phyloP scores from a whole-genome alignment of 2,329 filamentous ascomycete species.

The Periglandula ipomoeae region DNA sequence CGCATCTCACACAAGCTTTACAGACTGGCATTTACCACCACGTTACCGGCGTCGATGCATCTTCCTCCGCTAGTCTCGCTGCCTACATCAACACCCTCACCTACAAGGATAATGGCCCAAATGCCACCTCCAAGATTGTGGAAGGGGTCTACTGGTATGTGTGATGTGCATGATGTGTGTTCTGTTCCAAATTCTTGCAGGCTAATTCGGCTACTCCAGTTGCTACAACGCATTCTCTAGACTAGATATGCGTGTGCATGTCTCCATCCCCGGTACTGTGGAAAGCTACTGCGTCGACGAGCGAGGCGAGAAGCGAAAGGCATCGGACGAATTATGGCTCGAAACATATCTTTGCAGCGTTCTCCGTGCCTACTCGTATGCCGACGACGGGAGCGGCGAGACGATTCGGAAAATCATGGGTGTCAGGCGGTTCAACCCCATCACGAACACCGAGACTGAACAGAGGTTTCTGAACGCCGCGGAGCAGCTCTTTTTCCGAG shows the following conservation, averaged over 20 bases:
- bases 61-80: conserved; percentile 90
- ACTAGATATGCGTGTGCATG: conserved; percentile 96
- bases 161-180: neutral
- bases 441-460: conserved; percentile 96
- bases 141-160: conserved; percentile 87
- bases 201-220: conserved; percentile 22
- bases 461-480: conserved; percentile 92
- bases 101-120: conserved; percentile 74
- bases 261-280: conserved; percentile 91
- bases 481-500: conserved; percentile 89
- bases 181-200: neutral
- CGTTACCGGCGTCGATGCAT: conserved; percentile 94
- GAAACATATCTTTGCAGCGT: conserved; percentile 97
- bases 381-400: conserved; percentile 89
- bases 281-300: conserved; percentile 98
- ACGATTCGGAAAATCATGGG: conserved; percentile 95
- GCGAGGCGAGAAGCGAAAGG: conserved; percentile 85
- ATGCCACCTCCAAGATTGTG: conserved; percentile 68
- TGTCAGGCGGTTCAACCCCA: conserved; percentile 93
- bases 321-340: conserved; percentile 90
- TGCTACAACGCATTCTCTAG: conserved; percentile 99
- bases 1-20: conserved; percentile 11
- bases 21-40: conserved; percentile 94
- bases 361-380: conserved; percentile 88
- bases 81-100: conserved; percentile 98